phyloP scores from a whole-genome alignment of 352 stramenopile genomes.

The Aphanomyces cochlioides region DNA sequence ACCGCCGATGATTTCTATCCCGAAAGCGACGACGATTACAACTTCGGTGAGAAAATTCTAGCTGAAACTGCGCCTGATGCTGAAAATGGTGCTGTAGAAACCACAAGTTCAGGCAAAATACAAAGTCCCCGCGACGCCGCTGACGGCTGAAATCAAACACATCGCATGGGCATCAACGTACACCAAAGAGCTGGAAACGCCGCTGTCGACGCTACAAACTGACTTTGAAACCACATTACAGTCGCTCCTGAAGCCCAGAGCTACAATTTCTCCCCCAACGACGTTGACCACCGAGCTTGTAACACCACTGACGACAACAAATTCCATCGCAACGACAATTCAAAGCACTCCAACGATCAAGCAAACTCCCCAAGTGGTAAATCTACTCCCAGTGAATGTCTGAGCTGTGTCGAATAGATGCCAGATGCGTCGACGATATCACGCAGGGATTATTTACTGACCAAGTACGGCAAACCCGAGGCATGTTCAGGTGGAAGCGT shows the following conservation, averaged over 20 bases:
- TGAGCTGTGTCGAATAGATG: not conserved
- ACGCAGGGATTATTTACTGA: conserved; percentile 21
- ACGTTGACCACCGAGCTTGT: not conserved
- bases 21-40: not conserved
- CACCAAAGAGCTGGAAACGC: conserved; percentile 23
- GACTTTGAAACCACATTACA: conserved; percentile 20
- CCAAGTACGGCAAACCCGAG: conserved; percentile 22
- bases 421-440: not conserved
- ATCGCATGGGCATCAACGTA: conserved; percentile 17
- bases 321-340: not conserved
- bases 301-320: not conserved
- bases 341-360: not conserved
- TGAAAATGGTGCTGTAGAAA: not conserved
- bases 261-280: not conserved
- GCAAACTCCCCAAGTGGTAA: not conserved
- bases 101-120: conserved; percentile 7
- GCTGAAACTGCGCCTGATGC: no score
- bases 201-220: conserved; percentile 17
- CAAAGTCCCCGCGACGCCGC: not conserved
- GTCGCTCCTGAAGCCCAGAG: not conserved
- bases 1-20: not conserved
- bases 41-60: not conserved
- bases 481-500: not conserved
- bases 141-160: conserved; percentile 30
- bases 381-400: not conserved